Percentiles rank a stretch among this genome's conserved stretches.
Conservation (phyloP, 73 alveolate genomes). For the Paramecium sonneborni region DNA sequence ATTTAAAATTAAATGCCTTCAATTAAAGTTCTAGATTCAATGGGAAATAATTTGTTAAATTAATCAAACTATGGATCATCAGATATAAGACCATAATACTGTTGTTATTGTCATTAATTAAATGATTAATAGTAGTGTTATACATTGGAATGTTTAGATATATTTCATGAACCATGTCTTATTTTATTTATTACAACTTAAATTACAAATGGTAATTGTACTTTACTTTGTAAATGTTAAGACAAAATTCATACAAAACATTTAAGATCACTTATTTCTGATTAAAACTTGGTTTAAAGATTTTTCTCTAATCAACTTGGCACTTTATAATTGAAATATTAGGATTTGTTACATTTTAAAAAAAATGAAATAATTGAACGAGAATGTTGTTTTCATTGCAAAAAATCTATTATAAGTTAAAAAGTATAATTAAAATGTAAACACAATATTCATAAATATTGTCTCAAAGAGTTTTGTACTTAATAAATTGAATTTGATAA, state of each 20-base stretch:
- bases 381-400: background rate
- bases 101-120: background rate
- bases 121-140: background rate
- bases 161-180: background rate
- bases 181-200: background rate
- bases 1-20: background rate
- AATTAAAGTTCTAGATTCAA: background rate
- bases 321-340: background rate
- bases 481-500: background rate
- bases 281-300: background rate
- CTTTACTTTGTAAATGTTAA: background rate
- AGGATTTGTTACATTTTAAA: background rate
- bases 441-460: background rate
- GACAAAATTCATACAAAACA: background rate
- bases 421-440: background rate
- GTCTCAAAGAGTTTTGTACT: background rate
- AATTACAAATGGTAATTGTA: background rate
- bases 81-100: background rate
- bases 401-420: background rate
- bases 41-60: background rate
- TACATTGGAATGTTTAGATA: conserved; percentile 10
- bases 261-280: background rate
- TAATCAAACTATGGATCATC: background rate
- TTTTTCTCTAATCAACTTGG: conserved; percentile 12
- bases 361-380: background rate